Conservation (phyloP, 345 rosid species). For the Bruguiera parviflora region DNA sequence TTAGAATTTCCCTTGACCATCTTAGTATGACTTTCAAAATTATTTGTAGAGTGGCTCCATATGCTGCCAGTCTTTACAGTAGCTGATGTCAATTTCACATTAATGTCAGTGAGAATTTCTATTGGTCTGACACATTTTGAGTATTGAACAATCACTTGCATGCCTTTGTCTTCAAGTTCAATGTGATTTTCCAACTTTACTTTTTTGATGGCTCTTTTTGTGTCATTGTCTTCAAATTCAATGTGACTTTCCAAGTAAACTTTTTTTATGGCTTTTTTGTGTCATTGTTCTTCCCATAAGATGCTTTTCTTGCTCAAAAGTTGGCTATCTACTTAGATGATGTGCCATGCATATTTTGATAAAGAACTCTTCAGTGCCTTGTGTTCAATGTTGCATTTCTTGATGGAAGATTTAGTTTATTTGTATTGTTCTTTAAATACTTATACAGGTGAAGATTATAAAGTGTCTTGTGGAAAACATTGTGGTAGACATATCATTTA, state of each 20-base stretch:
- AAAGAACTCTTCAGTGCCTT: not conserved
- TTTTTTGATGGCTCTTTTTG: not conserved
- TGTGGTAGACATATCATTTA: conserved; percentile 90
- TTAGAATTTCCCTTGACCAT: too few species aligned
- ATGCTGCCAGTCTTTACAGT: too few species aligned
- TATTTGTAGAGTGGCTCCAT: too few species aligned
- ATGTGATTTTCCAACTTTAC: too few species aligned
- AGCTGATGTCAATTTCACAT: too few species aligned
- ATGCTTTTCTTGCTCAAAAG: not conserved
- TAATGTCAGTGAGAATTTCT: too few species aligned
- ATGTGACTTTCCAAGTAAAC: not conserved
- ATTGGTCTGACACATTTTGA: too few species aligned
- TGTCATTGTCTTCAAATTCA: not conserved
- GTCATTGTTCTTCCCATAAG: not conserved
- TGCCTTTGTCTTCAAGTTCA: too few species aligned
- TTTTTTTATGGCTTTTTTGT: not conserved
- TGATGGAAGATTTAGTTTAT: not conserved
- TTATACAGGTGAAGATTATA: conserved; percentile 72
- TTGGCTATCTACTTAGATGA: not conserved
- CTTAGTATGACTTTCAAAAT: too few species aligned
- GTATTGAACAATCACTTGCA: too few species aligned
- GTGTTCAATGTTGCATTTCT: not conserved
- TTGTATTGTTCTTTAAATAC: conserved; percentile 9
- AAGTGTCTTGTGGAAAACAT: conserved; percentile 93
- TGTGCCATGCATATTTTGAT: not conserved